phyloP scores from a whole-genome alignment of 495 filamentous ascomycete genomes.

The Zalerion maritima region DNA sequence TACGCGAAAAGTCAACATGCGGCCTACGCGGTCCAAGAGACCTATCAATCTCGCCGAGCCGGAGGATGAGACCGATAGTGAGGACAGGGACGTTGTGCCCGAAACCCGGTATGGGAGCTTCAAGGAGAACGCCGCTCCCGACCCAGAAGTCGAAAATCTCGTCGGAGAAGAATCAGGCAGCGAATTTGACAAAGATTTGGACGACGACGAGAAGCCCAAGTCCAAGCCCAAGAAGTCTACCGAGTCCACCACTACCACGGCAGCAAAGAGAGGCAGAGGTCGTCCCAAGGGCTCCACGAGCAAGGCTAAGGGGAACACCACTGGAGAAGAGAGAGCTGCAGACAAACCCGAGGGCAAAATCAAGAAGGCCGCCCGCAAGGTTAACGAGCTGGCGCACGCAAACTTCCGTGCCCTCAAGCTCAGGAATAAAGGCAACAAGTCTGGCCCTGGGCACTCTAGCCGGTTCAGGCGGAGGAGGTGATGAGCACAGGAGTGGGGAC shows the following conservation, averaged over 20 bases:
- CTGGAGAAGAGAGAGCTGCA: slow-evolving; percentile 14
- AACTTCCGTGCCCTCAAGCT: slow-evolving; percentile 80
- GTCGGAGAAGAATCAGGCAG: slow-evolving; percentile 9
- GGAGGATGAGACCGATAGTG: slow-evolving; percentile 10
- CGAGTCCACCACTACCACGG: too few relatives aligned
- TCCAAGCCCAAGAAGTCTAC: slow-evolving; percentile 21
- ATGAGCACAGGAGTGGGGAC: too few relatives aligned
- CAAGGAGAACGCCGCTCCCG: slow-evolving; percentile 8
- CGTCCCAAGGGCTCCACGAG: slow-evolving; percentile 18
- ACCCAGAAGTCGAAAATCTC: slow-evolving; percentile 18
- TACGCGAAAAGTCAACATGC: slow-evolving; percentile 65
- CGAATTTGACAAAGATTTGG: slow-evolving; percentile 12
- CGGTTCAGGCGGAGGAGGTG: slow-evolving; percentile 32
- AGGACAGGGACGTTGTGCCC: slow-evolving; percentile 16
- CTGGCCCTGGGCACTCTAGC: slow-evolving; percentile 31
- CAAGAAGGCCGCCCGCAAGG: slow-evolving; percentile 47
- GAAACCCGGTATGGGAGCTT: slow-evolving; percentile 29
- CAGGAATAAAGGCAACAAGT: slow-evolving; percentile 41
- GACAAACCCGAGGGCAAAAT: slow-evolving; percentile 32
- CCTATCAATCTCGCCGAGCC: slow-evolving; percentile 16
- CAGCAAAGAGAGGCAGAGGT: slow-evolving; percentile 12
- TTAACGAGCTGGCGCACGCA: slow-evolving; percentile 59
- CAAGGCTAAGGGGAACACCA: slow-evolving; percentile 16
- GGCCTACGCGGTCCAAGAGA: slow-evolving; percentile 26
- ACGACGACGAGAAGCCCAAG: slow-evolving; percentile 18